These are phyloP conservation scores for Fraxinus sp. DNA, from an alignment of 305 asterid species.

Conservation along the genomic window DNA sequence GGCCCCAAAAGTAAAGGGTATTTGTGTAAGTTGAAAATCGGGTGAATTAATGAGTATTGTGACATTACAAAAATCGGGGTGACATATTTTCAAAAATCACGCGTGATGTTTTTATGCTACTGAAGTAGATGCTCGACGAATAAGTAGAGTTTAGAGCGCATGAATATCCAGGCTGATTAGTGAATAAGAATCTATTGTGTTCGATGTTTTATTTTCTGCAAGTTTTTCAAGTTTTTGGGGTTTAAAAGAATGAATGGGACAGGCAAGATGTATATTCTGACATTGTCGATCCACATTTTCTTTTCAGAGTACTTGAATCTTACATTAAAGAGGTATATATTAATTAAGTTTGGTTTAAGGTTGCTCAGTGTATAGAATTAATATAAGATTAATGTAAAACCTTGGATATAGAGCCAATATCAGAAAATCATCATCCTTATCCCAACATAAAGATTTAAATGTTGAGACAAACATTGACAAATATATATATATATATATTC, in stretches of 20 bases:
- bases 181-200: too few species aligned
- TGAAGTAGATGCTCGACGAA: not conserved
- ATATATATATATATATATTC: not conserved
- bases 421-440: slow-evolving; percentile 18
- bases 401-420: not conserved
- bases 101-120: not conserved
- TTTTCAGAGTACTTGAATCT: not conserved
- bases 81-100: not conserved
- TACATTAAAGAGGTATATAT: too few species aligned
- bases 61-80: too few species aligned
- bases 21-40: not conserved
- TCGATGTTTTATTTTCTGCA: too few species aligned
- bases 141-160: not conserved
- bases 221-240: not conserved
- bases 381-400: too few species aligned
- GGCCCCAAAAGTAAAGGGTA: too few species aligned
- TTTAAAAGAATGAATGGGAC: not conserved
- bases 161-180: too few species aligned
- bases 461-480: slow-evolving; percentile 39
- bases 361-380: not conserved
- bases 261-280: not conserved
- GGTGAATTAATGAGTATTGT: not conserved
- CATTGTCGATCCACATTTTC: not conserved
- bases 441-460: slow-evolving; percentile 38
- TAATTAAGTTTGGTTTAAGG: not conserved